Base-by-base conservation (phyloP, 202 grass and related monocot species). In the Saccharum hybrid region DNA sequence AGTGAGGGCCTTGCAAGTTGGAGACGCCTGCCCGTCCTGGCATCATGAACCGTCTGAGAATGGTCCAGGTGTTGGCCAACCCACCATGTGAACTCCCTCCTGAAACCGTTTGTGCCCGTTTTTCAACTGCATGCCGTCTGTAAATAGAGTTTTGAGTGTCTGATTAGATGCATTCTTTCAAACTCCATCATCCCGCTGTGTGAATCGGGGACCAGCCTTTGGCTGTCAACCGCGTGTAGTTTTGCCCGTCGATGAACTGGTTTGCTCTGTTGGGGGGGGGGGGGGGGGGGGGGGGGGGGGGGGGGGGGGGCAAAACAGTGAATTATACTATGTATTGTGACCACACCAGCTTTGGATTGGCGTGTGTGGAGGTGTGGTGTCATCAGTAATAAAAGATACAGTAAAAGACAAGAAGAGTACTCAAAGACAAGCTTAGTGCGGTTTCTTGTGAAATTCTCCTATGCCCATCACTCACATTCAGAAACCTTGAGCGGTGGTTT, bases 31-130 rank as follows among this genome's bases (percentile, higher is more conserved):
- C 6, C 28, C 33, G 10, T 8, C 56, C 6, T 13, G 2, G 16
- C 84, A 15, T 72, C 66, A 57, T 42, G 45, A 10, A 38, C 64
- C 73, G 45, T 85, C 12, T 56, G 59, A 71, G 71, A 57, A 66
- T 14, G 54, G 12, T 23, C 54, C 10, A 16, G 16, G 59, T 41
- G 18, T 14, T 41, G 62, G 4, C 11, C 64, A 64, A 2, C 31
- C 0, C 36, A 5, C 4, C 4, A 37, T 37, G 6, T 37, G 36
- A 37, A 37, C 36, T 37, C 36, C 36, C 36, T 37, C 36, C 36
- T 0, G 4, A 6, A 0, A 37, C 36, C 36, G 36, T 56, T 2
- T n/a, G 19, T 28, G 15, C 30, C 19, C 1, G 37, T 66, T 30
- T 51, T 23, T 39, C 49, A 54, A n/a, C 66, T 5, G 72, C 56